These are phyloP conservation scores for Neolentinus lepideus DNA, from an alignment of 1,284 basidiomycete species.

Conservation along the genomic window DNA sequence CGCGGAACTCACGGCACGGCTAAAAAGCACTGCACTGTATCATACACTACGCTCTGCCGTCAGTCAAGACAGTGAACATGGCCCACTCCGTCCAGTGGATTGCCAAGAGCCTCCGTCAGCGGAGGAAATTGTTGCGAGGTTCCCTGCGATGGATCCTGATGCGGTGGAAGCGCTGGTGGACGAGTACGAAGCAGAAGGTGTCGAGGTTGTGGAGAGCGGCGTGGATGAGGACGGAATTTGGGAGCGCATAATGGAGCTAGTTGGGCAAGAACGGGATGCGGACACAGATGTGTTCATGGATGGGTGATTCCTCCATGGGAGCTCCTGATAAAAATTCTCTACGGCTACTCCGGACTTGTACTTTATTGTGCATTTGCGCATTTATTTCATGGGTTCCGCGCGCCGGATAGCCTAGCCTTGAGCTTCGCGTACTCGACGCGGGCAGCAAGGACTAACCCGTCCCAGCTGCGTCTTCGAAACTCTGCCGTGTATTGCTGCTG, in stretches of 20 bases:
- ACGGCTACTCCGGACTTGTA: not conserved
- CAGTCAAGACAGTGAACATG: conserved; percentile 34
- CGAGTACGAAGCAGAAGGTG: conserved; percentile 57
- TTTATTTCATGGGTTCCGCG: conserved; percentile 1
- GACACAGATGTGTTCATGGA: not conserved
- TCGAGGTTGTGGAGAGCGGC: conserved; percentile 43
- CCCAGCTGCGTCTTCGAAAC: conserved; percentile 54
- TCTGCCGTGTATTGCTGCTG: conserved; percentile 53
- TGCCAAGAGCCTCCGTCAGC: conserved; percentile 45
- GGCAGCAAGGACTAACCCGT: conserved; percentile 44
- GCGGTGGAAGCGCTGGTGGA: conserved; percentile 46
- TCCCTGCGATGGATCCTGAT: conserved; percentile 61
- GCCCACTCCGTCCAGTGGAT: conserved; percentile 44
- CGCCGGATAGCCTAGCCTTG: conserved; percentile 11
- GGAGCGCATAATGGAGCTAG: conserved; percentile 53
- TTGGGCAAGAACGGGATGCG: conserved; percentile 28
- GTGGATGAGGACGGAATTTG: conserved; percentile 44
- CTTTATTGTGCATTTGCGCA: not conserved
- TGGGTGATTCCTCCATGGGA: not conserved
- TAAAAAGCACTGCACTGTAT: conserved; percentile 66
- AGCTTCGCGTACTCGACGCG: conserved; percentile 43
- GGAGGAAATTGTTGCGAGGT: conserved; percentile 57
- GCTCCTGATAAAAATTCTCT: not conserved
- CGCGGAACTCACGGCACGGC: conserved; percentile 57
- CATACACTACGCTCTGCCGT: conserved; percentile 45